Conservation (phyloP, 2,329 filamentous ascomycete species). For the Fusarium graminum region DNA sequence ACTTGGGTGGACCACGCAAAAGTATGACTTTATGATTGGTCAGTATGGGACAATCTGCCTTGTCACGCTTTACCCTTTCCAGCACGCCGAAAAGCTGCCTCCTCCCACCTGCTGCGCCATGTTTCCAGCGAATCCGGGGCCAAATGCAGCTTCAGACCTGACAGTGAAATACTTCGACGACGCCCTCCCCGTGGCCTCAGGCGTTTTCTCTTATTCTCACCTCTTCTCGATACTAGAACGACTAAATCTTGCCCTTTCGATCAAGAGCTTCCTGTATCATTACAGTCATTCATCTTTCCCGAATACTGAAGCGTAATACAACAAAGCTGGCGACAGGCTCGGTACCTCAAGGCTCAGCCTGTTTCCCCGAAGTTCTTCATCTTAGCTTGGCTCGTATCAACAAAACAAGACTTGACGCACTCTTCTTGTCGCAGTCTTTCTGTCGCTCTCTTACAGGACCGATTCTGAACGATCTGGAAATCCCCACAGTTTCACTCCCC, state of each 20-base stretch:
- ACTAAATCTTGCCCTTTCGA: slow-evolving; percentile 11
- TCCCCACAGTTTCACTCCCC: slow-evolving; percentile 15
- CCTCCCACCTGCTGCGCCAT: slow-evolving; percentile 52
- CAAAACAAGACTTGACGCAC: slow-evolving; percentile 24
- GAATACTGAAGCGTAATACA: slow-evolving; percentile 13
- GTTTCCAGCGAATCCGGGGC: slow-evolving; percentile 24
- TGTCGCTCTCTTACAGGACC: slow-evolving; percentile 17
- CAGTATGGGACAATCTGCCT: background rate
- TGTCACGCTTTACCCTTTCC: slow-evolving; percentile 54
- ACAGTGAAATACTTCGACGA: slow-evolving; percentile 55
- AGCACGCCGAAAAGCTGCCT: slow-evolving; percentile 62
- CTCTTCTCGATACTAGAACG: slow-evolving; percentile 28
- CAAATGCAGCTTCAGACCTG: slow-evolving; percentile 43
- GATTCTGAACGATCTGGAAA: slow-evolving; percentile 31
- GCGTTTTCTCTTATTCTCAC: slow-evolving; percentile 45
- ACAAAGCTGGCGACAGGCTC: slow-evolving; percentile 39
- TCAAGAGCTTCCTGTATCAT: slow-evolving; percentile 19
- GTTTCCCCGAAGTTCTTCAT: slow-evolving; percentile 14
- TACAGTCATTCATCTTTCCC: background rate
- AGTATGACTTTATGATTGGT: slow-evolving; percentile 48
- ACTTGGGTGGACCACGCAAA: slow-evolving; percentile 23
- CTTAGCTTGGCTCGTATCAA: slow-evolving; percentile 22
- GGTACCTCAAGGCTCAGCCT: slow-evolving; percentile 39
- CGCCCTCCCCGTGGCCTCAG: slow-evolving; percentile 53
- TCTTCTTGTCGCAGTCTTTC: slow-evolving; percentile 18